phyloP scores from a whole-genome alignment of 805 yeast species.

The Candida nitratophila region DNA sequence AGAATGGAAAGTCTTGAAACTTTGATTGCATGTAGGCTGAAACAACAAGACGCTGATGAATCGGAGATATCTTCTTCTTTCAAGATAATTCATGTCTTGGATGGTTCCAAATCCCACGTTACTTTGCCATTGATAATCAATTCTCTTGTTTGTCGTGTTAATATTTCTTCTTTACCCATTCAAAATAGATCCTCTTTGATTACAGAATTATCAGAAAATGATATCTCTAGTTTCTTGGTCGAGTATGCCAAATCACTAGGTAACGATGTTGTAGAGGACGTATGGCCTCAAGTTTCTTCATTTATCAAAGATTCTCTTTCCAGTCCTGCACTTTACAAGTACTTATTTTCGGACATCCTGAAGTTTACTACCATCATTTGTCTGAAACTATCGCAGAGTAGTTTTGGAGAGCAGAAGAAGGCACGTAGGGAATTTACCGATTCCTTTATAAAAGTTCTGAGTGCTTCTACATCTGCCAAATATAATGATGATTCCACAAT shows the following conservation, averaged over 20 bases:
- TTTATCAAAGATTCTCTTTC: constrained; percentile 56
- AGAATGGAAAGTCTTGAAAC: constrained; percentile 68
- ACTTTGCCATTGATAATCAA: constrained; percentile 65
- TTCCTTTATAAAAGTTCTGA: constrained; percentile 17
- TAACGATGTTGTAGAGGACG: constrained; percentile 71
- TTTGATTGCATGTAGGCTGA: constrained; percentile 34
- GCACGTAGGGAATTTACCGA: constrained; percentile 44
- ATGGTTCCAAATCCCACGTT: constrained; percentile 72
- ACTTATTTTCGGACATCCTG: constrained; percentile 46
- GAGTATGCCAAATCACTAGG: constrained; percentile 62
- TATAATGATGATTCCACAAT: constrained; percentile 12
- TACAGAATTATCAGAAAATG: constrained; percentile 36
- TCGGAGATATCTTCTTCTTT: constrained; percentile 32
- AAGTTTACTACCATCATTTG: constrained; percentile 46
- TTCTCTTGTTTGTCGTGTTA: constrained; percentile 43
- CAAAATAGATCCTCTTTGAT: constrained; percentile 39
- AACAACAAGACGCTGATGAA: constrained; percentile 7
- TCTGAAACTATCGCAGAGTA: constrained; percentile 47
- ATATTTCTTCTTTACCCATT: constrained; percentile 19
- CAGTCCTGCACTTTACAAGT: constrained; percentile 39
- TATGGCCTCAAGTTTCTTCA: constrained; percentile 51
- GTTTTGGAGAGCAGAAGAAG: constrained; percentile 55
- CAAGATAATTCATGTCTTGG: constrained; percentile 68
- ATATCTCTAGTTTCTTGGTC: constrained; percentile 46
- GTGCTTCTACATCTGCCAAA: constrained; percentile 17